Evolutionary conservation across 2,329 filamentous ascomycete genomes (phyloP), one percentile per base, ranked within the genome.

Genomic region (Clonostachys chloroleuca): DNA sequence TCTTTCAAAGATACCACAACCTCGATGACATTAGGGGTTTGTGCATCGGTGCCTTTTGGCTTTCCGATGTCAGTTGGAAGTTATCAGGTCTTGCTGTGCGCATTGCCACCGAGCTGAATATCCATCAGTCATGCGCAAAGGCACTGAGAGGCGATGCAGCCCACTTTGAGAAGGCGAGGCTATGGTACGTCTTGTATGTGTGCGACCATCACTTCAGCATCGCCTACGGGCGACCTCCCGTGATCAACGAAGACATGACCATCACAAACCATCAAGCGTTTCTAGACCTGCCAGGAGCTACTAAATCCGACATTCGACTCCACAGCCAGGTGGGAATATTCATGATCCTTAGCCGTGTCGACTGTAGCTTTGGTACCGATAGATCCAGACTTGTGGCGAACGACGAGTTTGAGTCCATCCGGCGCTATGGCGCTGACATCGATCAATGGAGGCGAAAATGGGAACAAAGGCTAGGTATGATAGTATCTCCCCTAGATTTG

Each of bases 131-230:
- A 46, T 77, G 73, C 48, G 68, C 72, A 42, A 74, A 73, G 53
- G 67, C 76, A 41, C 64, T 75, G 2, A 51, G 51, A 12, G 70
- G 71, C 0, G 60, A 48, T 16, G 24, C 54, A 5, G 68, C 77
- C 50, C 69, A 78, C 46, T 72, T 76, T 54, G 74, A 83, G 49
- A 71, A 74, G 24, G 74, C 81, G 5, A 69, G 81, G 40, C 64
- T 86, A 7, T 85, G 80, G 79, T 85, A 84, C 58, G 58, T 83
- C 34, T 61, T 83, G 1, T 86, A 84, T 54, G 79, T 84, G 2
- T 84, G 81, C 55, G 82, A 86, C 54, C 81, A 84, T 51, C 82
- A 86, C 58, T 78, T 84, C 33, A 82, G 78, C 46, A 84, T 86
- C 44, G 74, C 82, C 1, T 84, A 85, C 45, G 61, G 61, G 2